Conservation (phyloP, 2,329 filamentous ascomycete species). For the Diaporthe capsici region DNA sequence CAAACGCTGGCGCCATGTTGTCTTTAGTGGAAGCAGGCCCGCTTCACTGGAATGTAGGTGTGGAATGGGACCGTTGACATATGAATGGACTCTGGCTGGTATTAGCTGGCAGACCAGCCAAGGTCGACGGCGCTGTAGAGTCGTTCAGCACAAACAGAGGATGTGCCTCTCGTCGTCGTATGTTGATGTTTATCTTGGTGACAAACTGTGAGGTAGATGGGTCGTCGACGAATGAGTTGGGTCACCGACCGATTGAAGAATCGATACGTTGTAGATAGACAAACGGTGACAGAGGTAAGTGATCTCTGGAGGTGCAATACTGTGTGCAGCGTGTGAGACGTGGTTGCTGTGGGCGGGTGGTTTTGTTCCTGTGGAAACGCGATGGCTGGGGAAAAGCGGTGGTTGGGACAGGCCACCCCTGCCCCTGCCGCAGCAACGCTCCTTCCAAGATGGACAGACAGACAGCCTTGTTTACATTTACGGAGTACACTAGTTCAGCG, state of each 20-base stretch:
- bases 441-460: neutral
- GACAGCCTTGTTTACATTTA: constrained; percentile 11
- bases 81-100: constrained; percentile 42
- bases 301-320: neutral
- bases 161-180: neutral
- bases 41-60: constrained; percentile 35
- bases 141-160: constrained; percentile 15
- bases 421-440: constrained; percentile 31
- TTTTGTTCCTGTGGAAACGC: constrained; percentile 42
- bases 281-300: neutral
- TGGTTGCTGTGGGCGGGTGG: constrained; percentile 33
- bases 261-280: neutral
- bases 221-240: neutral
- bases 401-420: constrained; percentile 38
- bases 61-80: constrained; percentile 25
- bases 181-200: neutral
- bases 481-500: neutral
- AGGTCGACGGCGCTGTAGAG: constrained; percentile 36
- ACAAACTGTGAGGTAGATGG: neutral
- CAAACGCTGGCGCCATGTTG: constrained; percentile 57
- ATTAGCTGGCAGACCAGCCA: constrained; percentile 48
- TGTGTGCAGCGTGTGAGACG: constrained; percentile 26
- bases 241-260: neutral
- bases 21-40: constrained; percentile 31
- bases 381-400: constrained; percentile 42